phyloP scores from a whole-genome alignment of 2,329 filamentous ascomycete genomes.

The Nigrospora sphaerica region DNA sequence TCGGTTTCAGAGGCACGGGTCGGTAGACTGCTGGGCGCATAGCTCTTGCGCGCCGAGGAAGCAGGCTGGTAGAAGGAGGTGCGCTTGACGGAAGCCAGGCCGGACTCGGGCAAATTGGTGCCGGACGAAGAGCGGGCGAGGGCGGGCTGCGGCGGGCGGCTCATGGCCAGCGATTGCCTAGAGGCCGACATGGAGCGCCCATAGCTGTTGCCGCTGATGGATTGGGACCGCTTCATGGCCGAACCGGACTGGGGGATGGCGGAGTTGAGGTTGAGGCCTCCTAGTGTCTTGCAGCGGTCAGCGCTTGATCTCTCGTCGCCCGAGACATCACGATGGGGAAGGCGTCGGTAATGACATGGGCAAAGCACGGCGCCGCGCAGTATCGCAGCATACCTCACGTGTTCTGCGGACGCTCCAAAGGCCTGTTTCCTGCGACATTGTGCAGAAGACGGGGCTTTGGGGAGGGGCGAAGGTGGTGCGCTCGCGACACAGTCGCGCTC shows the following conservation, averaged over 20 bases:
- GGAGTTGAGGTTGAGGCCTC: slow-evolving; percentile 74
- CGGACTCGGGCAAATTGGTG: slow-evolving; percentile 69
- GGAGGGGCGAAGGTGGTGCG: too few relatives aligned
- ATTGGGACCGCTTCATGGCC: slow-evolving; percentile 87
- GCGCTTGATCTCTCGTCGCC: too few relatives aligned
- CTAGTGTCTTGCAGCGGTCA: slow-evolving; percentile 61
- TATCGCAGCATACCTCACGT: slow-evolving; percentile 64
- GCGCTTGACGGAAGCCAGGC: slow-evolving; percentile 77
- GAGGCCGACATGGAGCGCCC: slow-evolving; percentile 75
- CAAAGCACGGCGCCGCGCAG: slow-evolving; percentile 6
- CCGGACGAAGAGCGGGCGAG: slow-evolving; percentile 83
- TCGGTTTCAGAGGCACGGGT: slow-evolving; percentile 45
- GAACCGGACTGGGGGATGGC: slow-evolving; percentile 86
- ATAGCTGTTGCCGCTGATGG: slow-evolving; percentile 66
- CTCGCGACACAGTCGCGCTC: too few relatives aligned
- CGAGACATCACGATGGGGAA: neutral
- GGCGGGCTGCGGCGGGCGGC: slow-evolving; percentile 76
- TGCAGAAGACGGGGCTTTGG: slow-evolving; percentile 12
- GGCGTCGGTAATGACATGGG: slow-evolving; percentile 2
- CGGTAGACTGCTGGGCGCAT: slow-evolving; percentile 47
- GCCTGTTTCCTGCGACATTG: slow-evolving; percentile 81
- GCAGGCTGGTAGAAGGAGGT: slow-evolving; percentile 65
- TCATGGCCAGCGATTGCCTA: slow-evolving; percentile 77
- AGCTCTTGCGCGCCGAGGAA: slow-evolving; percentile 60
- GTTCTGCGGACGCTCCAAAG: slow-evolving; percentile 88